Conservation (phyloP, 768 basidiomycete species). For the Russula olivacea region DNA sequence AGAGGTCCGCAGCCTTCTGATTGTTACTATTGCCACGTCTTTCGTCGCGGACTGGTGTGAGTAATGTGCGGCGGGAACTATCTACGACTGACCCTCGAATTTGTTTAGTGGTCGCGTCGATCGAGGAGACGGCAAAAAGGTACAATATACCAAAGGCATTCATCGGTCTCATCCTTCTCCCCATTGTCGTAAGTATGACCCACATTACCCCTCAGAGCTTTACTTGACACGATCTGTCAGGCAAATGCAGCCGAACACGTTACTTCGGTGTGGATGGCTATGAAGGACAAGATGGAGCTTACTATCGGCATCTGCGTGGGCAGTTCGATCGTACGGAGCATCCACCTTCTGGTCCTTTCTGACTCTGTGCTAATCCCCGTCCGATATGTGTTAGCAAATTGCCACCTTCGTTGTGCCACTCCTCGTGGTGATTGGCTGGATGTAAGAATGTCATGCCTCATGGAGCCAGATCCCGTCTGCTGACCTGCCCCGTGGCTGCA, state of each 20-base stretch:
- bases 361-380: not conserved
- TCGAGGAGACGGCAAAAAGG: conserved; percentile 81
- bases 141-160: conserved; percentile 80
- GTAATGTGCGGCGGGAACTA: conserved; percentile 30
- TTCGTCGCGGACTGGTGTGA: conserved; percentile 85
- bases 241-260: conserved; percentile 84
- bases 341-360: not conserved
- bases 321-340: conserved; percentile 61
- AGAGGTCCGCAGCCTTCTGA: conserved; percentile 48
- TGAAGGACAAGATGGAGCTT: conserved; percentile 66
- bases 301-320: conserved; percentile 79
- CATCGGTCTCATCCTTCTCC: conserved; percentile 81
- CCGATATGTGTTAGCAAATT: conserved; percentile 54
- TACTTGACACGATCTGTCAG: conserved; percentile 32
- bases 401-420: conserved; percentile 82
- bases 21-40: conserved; percentile 72
- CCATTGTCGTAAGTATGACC: conserved; percentile 62
- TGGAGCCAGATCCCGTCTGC: not conserved
- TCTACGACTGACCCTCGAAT: conserved; percentile 3
- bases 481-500: conserved; percentile 10
- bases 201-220: not conserved
- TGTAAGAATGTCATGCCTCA: conserved; percentile 40
- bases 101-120: conserved; percentile 72
- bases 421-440: conserved; percentile 86
- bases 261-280: conserved; percentile 83